A percentile compares a stretch with the other conserved stretches of the same genome.
Conservation (phyloP, 1,284 basidiomycete genomes). For the Tylopilus sp. region DNA sequence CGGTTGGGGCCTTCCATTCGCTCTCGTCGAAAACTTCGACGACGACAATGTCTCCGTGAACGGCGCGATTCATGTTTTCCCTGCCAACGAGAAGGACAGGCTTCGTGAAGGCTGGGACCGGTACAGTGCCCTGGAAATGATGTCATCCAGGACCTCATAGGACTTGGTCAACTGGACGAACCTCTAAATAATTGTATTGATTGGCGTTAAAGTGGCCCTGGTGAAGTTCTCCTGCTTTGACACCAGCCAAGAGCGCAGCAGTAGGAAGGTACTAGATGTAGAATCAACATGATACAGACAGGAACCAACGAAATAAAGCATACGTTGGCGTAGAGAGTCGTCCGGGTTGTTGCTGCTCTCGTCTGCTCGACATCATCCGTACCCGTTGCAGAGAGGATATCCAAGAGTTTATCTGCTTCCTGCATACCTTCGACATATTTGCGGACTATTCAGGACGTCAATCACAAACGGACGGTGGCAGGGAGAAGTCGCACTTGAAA, state of each 20-base stretch:
- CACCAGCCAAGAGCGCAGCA: constrained; percentile 74
- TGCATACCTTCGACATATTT: constrained; percentile 79
- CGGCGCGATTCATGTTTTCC: constrained; percentile 93
- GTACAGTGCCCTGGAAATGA: constrained; percentile 70
- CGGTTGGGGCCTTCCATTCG: constrained; percentile 92
- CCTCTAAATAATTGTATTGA: constrained; percentile 95
- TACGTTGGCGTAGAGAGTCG: constrained; percentile 78
- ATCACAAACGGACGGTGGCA: background rate
- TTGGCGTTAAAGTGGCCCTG: constrained; percentile 97
- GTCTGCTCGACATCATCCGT: constrained; percentile 63
- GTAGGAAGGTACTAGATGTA: constrained; percentile 75
- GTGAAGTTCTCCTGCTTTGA: constrained; percentile 82
- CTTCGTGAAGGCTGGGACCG: constrained; percentile 70
- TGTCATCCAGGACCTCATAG: background rate
- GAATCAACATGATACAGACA: background rate
- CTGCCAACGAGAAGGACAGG: constrained; percentile 86
- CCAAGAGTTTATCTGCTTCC: constrained; percentile 66
- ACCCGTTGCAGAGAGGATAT: constrained; percentile 73
- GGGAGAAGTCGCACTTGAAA: constrained; percentile 51
- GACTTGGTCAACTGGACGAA: constrained; percentile 29
- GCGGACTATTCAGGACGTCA: constrained; percentile 48
- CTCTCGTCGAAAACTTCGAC: constrained; percentile 86
- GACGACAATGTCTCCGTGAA: constrained; percentile 92
- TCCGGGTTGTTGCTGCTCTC: constrained; percentile 49
- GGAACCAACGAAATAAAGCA: constrained; percentile 13